Evolutionary conservation across 805 yeast species (phyloP).

Genomic region (Saturnispora silvae): DNA sequence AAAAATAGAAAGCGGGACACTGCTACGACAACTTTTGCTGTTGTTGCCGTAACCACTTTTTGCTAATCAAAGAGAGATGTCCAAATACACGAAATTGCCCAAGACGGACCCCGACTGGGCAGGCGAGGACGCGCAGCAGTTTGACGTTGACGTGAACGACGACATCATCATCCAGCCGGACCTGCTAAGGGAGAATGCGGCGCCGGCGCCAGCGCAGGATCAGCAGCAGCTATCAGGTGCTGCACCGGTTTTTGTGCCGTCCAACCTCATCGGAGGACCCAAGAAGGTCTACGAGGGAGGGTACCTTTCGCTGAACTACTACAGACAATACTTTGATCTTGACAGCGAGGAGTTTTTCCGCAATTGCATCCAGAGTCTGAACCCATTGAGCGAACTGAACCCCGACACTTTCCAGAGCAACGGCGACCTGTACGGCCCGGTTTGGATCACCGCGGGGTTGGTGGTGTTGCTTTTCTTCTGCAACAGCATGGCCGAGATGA

Average conservation of each 20-base stretch:
- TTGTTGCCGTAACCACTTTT: too few species aligned
- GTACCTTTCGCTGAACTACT: constrained; percentile 45
- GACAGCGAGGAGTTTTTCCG: constrained; percentile 50
- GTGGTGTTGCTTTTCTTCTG: constrained; percentile 66
- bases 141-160: constrained; percentile 6
- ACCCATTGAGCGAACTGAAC: constrained; percentile 34
- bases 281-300: constrained; percentile 31
- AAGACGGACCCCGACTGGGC: background rate
- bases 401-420: constrained; percentile 30
- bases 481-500: constrained; percentile 54
- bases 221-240: background rate
- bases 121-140: background rate
- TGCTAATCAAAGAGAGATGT: too few species aligned
- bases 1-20: too few species aligned
- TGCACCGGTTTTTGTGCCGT: background rate
- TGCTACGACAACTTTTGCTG: too few species aligned
- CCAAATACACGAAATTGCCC: too few species aligned
- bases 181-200: background rate
- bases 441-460: constrained; percentile 84
- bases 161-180: constrained; percentile 8
- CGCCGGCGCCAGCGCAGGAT: background rate
- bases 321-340: constrained; percentile 58
- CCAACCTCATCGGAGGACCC: background rate
- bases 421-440: constrained; percentile 77
- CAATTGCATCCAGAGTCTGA: constrained; percentile 45